phyloP scores from a whole-genome alignment of 83 land plant genomes.

The Isoetes engelmannii region DNA sequence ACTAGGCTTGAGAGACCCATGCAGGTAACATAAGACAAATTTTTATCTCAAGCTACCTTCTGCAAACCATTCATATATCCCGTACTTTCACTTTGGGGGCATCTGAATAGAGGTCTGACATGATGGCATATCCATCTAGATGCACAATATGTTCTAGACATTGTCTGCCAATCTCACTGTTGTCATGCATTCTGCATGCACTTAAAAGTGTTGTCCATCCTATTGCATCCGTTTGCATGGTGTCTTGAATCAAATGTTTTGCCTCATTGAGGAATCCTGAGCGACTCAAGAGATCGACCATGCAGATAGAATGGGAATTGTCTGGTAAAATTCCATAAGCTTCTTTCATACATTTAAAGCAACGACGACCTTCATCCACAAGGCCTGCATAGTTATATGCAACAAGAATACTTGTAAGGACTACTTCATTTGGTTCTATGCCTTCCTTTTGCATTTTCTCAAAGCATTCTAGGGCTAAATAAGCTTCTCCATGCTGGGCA shows the following conservation, averaged over 20 bases:
- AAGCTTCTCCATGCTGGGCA: not conserved
- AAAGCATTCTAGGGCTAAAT: not conserved
- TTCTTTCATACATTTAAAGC: conserved; percentile 1
- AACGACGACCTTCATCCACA: not conserved
- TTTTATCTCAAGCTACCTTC: no score
- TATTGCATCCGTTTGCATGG: not conserved
- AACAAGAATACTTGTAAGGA: not conserved
- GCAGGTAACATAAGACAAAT: no score
- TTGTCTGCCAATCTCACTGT: not conserved
- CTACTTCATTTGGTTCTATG: not conserved
- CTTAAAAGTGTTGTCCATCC: not conserved
- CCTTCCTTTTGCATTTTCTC: conserved; percentile 10
- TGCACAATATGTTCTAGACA: not conserved
- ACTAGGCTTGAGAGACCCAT: no score
- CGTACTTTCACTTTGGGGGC: no score
- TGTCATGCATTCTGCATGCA: not conserved
- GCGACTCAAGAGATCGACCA: not conserved
- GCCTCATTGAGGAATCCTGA: conserved; percentile 4
- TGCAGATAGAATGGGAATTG: not conserved
- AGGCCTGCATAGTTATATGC: conserved; percentile 11
- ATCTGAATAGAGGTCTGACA: conserved; percentile 3
- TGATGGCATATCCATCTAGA: not conserved
- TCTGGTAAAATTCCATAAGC: not conserved
- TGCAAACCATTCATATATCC: no score
- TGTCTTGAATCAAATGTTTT: not conserved